Evolutionary conservation across 2,329 filamentous ascomycete genomes (phyloP), one percentile per base, ranked within the genome.

Genomic region (Botrytis sinoallii): DNA sequence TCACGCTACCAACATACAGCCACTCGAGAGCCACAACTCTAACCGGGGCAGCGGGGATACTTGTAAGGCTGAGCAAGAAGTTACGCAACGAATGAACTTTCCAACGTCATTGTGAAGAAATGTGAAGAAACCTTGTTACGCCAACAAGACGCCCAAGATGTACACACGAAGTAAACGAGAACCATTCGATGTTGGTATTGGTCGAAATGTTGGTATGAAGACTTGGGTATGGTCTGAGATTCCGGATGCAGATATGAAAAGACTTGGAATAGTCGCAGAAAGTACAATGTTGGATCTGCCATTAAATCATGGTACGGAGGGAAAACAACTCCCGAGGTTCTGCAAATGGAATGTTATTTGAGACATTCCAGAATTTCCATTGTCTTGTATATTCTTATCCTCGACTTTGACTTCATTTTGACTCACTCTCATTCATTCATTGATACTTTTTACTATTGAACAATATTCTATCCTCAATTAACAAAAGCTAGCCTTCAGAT

Each of bases 21-120:
- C 29, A 32, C 29, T 32, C 29, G 4, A 29, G 32, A 65, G 42
- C 20, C 40, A 48, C 20, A 32, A 35, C 10, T 25, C 29, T 32
- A 44, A 52, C 32, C 20, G 12, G 46, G 46, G 46, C 46, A 48
- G 46, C 46, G 20, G 44, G 63, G 29, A 66, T 48, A 44, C n/a
- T 29, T 67, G 64, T 46, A 67, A 52, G 64, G 64, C 64, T 67
- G 64, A 52, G 64, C 64, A 67, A 52, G 22, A 52, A 48, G n/a
- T 67, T 67, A 67, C 44, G 44, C 44, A 64, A 64, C 61, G 40
- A 42, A 52, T 67, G 22, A 52, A 44, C 29, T 52, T 46, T 48
- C 52, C 44, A 52, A 67, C 64, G 44, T 67, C 64, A 67, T 67
- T 66, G 25, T 16, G 14, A 9, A 32, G 32, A 32, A 32, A 32